A percentile compares a stretch with the other conserved stretches of the same genome.
These are phyloP conservation scores for Papiliotrema fonsecae DNA, from an alignment of 1,284 basidiomycete genomes.

Conservation along the genomic window DNA sequence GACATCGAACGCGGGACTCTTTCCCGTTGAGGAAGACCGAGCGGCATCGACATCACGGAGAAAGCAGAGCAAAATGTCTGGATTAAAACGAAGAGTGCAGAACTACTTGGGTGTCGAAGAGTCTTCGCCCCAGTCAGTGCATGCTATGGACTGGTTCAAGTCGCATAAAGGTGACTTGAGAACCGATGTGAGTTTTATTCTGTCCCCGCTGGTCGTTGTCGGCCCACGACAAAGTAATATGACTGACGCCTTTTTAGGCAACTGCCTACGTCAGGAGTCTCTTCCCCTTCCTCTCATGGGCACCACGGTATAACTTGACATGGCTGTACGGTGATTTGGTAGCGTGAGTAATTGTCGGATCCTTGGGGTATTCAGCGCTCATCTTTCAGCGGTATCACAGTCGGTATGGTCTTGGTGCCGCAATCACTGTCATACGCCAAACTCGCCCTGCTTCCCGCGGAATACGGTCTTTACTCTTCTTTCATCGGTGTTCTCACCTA, in stretches of 20 bases:
- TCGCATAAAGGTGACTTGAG: slow-evolving; percentile 18
- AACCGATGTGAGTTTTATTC: slow-evolving; percentile 19
- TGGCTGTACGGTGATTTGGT: slow-evolving; percentile 65
- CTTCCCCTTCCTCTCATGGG: slow-evolving; percentile 81
- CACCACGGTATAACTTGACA: slow-evolving; percentile 63
- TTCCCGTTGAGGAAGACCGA: not conserved
- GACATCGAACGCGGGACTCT: not conserved
- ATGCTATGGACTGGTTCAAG: slow-evolving; percentile 25
- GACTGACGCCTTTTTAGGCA: slow-evolving; percentile 2
- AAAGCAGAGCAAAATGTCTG: not conserved
- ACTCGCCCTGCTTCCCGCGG: slow-evolving; percentile 75
- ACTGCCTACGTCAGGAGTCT: slow-evolving; percentile 59
- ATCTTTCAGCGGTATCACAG: slow-evolving; percentile 60
- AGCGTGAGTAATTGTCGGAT: slow-evolving; percentile 50
- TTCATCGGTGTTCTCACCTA: slow-evolving; percentile 66
- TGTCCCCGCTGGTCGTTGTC: not conserved
- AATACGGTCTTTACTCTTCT: slow-evolving; percentile 94
- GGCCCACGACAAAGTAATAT: not conserved
- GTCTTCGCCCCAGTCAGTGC: slow-evolving; percentile 33
- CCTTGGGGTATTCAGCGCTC: slow-evolving; percentile 2
- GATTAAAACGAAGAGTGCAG: slow-evolving; percentile 18
- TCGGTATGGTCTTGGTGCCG: slow-evolving; percentile 85
- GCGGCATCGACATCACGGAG: not conserved
- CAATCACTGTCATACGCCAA: slow-evolving; percentile 61
- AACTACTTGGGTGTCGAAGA: slow-evolving; percentile 36